Evolutionary conservation across 768 basidiomycete species (phyloP).

Genomic region (Artomyces pyxidatus): DNA sequence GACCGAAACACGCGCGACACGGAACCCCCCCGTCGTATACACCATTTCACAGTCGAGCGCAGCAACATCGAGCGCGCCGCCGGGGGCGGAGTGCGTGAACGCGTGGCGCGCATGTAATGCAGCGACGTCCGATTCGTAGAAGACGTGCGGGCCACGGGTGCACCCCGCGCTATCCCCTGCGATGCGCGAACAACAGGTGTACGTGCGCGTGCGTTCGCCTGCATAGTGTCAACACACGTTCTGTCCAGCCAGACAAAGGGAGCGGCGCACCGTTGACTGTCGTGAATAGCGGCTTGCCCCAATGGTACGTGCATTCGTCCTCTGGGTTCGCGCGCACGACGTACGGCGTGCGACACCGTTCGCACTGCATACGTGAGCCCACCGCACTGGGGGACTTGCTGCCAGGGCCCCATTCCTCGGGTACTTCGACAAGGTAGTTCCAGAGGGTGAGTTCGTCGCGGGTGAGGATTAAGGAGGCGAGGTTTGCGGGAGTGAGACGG

Average conservation of each 20-base stretch:
- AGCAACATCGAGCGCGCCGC: conserved; percentile 57
- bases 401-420: conserved; percentile 45
- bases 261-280: conserved; percentile 52
- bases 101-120: conserved; percentile 68
- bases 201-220: conserved; percentile 66
- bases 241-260: background rate
- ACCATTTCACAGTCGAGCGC: conserved; percentile 97
- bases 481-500: conserved; percentile 39
- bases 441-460: conserved; percentile 49
- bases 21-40: conserved; percentile 88
- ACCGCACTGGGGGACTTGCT: conserved; percentile 54
- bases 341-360: conserved; percentile 62
- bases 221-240: conserved; percentile 1
- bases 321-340: conserved; percentile 40
- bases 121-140: conserved; percentile 64
- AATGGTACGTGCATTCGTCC: conserved; percentile 72
- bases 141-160: conserved; percentile 79
- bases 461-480: conserved; percentile 56
- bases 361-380: conserved; percentile 62
- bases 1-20: conserved; percentile 84
- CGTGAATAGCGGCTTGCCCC: conserved; percentile 61
- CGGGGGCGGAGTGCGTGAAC: conserved; percentile 45
- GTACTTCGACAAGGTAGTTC: conserved; percentile 67
- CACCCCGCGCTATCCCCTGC: conserved; percentile 60
- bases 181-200: conserved; percentile 70